A percentile compares a stretch with the other conserved stretches of the same genome.
Evolutionary conservation across 768 basidiomycete genomes (phyloP).

Genomic region (Mycena galericulata): DNA sequence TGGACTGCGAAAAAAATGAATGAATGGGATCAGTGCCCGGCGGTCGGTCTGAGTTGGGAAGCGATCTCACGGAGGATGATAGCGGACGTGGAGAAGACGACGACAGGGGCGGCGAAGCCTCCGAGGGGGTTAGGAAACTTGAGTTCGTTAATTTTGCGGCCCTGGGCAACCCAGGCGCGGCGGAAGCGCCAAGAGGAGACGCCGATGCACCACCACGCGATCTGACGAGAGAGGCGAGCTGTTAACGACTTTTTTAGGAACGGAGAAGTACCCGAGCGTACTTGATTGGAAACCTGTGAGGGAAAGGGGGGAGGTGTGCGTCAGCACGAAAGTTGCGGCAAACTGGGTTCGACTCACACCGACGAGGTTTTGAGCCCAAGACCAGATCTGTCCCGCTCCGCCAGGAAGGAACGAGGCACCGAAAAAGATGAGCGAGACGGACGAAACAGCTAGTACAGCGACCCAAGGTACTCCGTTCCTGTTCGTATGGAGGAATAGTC

Average conservation of each 20-base stretch:
- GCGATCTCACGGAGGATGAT: constrained; percentile 17
- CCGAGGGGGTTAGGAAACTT: constrained; percentile 21
- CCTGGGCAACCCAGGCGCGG: constrained; percentile 21
- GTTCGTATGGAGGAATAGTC: constrained; percentile 7
- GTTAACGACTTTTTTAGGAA: neutral
- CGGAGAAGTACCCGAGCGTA: neutral
- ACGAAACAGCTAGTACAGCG: neutral
- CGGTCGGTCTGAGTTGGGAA: neutral
- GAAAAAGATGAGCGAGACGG: constrained; percentile 11
- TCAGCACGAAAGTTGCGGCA: constrained; percentile 5
- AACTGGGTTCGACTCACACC: constrained; percentile 13
- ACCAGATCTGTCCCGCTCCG: constrained; percentile 24
- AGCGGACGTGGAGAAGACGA: constrained; percentile 16
- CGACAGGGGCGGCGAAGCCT: constrained; percentile 17
- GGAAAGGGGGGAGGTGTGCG: neutral
- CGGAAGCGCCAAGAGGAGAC: constrained; percentile 22
- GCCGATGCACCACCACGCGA: constrained; percentile 23
- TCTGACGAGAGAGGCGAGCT: neutral
- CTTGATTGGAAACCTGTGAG: constrained; percentile 21
- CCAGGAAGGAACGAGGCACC: constrained; percentile 20
- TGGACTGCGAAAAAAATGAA: constrained; percentile 21
- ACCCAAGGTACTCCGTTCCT: constrained; percentile 12
- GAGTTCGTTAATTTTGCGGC: constrained; percentile 10
- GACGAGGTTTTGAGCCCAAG: constrained; percentile 23
- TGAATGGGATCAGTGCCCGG: neutral